Evolutionary conservation across 2,329 filamentous ascomycete species (phyloP), one percentile per base, ranked within the genome.

Genomic region (Ilyonectria destructans): DNA sequence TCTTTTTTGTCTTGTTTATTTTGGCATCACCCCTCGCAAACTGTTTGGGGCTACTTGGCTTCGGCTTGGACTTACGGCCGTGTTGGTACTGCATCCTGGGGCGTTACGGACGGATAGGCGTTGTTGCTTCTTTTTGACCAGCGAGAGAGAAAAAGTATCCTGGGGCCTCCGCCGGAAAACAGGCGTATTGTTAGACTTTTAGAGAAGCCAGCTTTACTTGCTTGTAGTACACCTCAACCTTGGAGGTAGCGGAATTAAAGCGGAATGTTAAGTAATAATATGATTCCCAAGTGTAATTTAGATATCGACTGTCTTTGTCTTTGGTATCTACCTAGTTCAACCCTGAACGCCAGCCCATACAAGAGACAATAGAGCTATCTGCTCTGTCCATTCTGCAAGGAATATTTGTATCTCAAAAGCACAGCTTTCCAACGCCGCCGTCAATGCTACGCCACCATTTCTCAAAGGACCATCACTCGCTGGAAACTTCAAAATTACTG

Each of bases 341-440:
- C 29, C 54, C 58, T 62, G 64, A 76, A 77, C 74, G 75, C 76
- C 73, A 26, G 54, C 76, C 73, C 31, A 51, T 61, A 62, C 58
- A 67, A 37, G 37, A 65, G 57, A 67, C 55, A 61, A 69, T 55
- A 21, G 23, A 56, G 54, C 49, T 54, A 29, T 23, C 46, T 54
- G 35, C 45, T 23, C 21, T 51, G 59, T 58, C 49, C 49, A 58
- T 48, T 62, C 64, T 60, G 46, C 31, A 64, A 68, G 40, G 56
- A 58, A 54, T 59, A 43, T 26, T 55, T 56, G 58, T 69, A 62
- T 69, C 61, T 73, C 61, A 57, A 64, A 68, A 60, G 37, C 26
- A 43, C 55, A 69, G 67, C 62, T 57, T 43, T 65, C 35, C 43
- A 77, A 77, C 75, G 72, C 75, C 74, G 52, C 63, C 74, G 52